Conservation (phyloP, 2,329 filamentous ascomycete genomes). For the Xylaria sp. region DNA sequence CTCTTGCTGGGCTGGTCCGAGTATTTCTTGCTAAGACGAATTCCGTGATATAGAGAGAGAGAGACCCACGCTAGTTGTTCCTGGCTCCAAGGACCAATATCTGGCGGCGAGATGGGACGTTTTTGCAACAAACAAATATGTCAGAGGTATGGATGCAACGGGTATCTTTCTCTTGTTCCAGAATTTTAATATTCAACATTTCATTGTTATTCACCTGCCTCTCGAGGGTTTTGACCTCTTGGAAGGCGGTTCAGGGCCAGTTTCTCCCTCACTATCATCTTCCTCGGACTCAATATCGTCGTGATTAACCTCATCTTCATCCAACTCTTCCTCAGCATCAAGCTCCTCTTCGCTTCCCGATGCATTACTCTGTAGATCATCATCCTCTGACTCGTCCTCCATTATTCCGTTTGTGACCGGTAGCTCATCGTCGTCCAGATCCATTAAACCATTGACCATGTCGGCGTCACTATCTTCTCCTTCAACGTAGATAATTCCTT, state of each 20-base stretch:
- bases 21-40: too few relatives aligned
- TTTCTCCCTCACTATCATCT: slow-evolving; percentile 63
- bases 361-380: slow-evolving; percentile 55
- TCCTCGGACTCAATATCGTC: slow-evolving; percentile 70
- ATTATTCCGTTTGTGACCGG: slow-evolving; percentile 64
- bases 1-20: background rate
- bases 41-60: too few relatives aligned
- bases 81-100: background rate
- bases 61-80: background rate
- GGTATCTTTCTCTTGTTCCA: slow-evolving; percentile 44
- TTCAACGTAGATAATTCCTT: slow-evolving; percentile 87
- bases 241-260: slow-evolving; percentile 58
- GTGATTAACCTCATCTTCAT: slow-evolving; percentile 70
- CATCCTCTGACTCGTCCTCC: slow-evolving; percentile 70
- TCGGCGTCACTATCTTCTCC: slow-evolving; percentile 73
- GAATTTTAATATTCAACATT: slow-evolving; percentile 39
- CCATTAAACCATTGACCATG: slow-evolving; percentile 57
- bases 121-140: background rate
- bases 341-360: slow-evolving; percentile 61
- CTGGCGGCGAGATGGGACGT: slow-evolving; percentile 1
- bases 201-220: slow-evolving; percentile 51
- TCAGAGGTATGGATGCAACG: slow-evolving; percentile 26
- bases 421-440: slow-evolving; percentile 69
- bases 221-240: slow-evolving; percentile 54
- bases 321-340: slow-evolving; percentile 61